Evolutionary conservation across 192 early-diverging fungal genomes (phyloP).

Genomic region (Umbelopsis sp.): DNA sequence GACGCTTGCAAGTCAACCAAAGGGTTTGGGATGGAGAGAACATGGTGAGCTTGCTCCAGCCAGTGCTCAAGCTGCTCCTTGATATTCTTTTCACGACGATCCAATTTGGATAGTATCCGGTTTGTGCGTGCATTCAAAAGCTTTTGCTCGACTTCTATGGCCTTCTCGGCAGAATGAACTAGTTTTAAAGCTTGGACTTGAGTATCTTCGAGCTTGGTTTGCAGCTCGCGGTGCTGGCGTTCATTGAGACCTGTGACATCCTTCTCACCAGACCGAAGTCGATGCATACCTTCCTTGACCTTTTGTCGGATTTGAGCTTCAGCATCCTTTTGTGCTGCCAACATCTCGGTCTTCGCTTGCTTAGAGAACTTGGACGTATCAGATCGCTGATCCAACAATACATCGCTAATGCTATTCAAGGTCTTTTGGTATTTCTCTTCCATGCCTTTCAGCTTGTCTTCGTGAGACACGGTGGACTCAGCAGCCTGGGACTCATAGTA

Average conservation of each 20-base stretch:
- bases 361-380: neutral
- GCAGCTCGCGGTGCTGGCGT: neutral
- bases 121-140: neutral
- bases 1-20: neutral
- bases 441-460: constrained; percentile 6
- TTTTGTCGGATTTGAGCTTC: constrained; percentile 6
- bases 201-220: constrained; percentile 9
- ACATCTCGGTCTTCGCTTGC: neutral
- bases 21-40: neutral
- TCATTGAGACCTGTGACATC: neutral
- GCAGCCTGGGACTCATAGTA: neutral
- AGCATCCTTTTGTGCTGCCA: neutral
- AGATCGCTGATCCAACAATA: neutral
- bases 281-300: constrained; percentile 8
- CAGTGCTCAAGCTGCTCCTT: neutral
- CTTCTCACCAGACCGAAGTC: neutral
- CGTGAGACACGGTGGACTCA: neutral
- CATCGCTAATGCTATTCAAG: neutral
- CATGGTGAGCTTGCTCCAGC: neutral
- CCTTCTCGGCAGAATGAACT: constrained; percentile 10
- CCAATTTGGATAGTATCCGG: neutral
- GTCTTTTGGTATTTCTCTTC: neutral
- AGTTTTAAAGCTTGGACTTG: constrained; percentile 3
- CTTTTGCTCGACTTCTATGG: neutral
- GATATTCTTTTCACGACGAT: neutral